Conservation (phyloP, 2,329 filamentous ascomycete genomes). For the Diaporthe vaccinii region DNA sequence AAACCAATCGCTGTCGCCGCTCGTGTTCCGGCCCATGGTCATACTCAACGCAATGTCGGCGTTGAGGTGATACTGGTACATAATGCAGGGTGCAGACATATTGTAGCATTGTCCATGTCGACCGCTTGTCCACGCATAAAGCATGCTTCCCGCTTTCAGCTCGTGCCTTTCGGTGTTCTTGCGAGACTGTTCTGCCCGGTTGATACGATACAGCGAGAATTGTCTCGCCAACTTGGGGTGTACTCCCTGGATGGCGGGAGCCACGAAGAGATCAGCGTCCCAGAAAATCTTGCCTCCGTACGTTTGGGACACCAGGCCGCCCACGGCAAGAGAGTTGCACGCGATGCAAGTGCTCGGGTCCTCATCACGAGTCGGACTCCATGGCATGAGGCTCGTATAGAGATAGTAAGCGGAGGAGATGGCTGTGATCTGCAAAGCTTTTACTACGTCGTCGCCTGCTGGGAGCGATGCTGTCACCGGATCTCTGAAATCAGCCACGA, state of each 20-base stretch:
- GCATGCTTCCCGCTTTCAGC: conserved; percentile 64
- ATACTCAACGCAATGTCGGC: conserved; percentile 72
- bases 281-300: conserved; percentile 50
- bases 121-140: conserved; percentile 77
- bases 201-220: conserved; percentile 47
- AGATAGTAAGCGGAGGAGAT: conserved; percentile 40
- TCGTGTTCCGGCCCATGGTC: conserved; percentile 46
- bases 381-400: conserved; percentile 37
- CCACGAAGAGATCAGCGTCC: conserved; percentile 50
- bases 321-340: conserved; percentile 45
- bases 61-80: conserved; percentile 80
- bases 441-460: conserved; percentile 24
- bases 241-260: conserved; percentile 46
- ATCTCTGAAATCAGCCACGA: conserved; percentile 40
- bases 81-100: conserved; percentile 72
- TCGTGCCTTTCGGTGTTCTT: conserved; percentile 70
- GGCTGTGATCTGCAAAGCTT: conserved; percentile 36
- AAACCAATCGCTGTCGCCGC: conserved; percentile 44
- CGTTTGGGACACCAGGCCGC: conserved; percentile 47
- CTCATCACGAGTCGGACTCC: conserved; percentile 23
- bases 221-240: conserved; percentile 47
- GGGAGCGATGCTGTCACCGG: conserved; percentile 36
- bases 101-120: conserved; percentile 78
- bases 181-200: conserved; percentile 62
- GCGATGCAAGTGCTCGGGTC: conserved; percentile 37